Evolutionary conservation across 768 basidiomycete genomes (phyloP), one percentile per base, ranked within the genome.

Genomic region (Russula abietina): DNA sequence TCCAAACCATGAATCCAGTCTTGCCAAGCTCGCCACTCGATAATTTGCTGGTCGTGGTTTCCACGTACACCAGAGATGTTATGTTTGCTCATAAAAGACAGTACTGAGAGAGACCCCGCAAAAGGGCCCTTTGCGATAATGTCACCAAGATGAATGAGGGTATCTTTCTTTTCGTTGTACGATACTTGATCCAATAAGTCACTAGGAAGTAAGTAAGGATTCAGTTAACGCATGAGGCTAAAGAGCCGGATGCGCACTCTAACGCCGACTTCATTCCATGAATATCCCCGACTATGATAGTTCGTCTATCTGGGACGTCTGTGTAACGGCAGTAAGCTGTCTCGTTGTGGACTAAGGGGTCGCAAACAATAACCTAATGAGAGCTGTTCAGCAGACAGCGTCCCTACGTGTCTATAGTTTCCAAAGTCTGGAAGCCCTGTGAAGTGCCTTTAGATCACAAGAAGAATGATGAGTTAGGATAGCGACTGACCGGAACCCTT

Each of bases 21-120:
- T 55, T 90, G 81, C 92, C 93, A 98, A 1, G 80, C 76, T 28
- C 86, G 80, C 95, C 95, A 97, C 75, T 96, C 89, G 50, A 98
- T 80, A 49, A 94, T 83, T 65, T 81, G 81, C 73, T 98, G 93
- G 75, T 98, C 95, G 70, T 98, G 92, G 72, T 98, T 98, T 0
- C 96, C 95, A 33, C 95, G 84, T 3, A 97, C 92, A 17, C 93
- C 93, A 26, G 80, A 80, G 48, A 92, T 77, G 60, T 84, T 81
- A 68, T 87, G 71, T 10, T 75, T 69, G 2, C 84, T 74, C 79
- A 97, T 79, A 72, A 82, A 91, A 8, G 77, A 73, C 10, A 96
- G 74, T 22, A 89, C 79, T 7, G 81, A 76, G 62, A 87, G 72
- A 0, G 89, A 88, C n/a, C 81, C 80, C 39, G 79, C 65, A 57